phyloP scores from a whole-genome alignment of 805 yeast species.

The Suhomyces faveliae region DNA sequence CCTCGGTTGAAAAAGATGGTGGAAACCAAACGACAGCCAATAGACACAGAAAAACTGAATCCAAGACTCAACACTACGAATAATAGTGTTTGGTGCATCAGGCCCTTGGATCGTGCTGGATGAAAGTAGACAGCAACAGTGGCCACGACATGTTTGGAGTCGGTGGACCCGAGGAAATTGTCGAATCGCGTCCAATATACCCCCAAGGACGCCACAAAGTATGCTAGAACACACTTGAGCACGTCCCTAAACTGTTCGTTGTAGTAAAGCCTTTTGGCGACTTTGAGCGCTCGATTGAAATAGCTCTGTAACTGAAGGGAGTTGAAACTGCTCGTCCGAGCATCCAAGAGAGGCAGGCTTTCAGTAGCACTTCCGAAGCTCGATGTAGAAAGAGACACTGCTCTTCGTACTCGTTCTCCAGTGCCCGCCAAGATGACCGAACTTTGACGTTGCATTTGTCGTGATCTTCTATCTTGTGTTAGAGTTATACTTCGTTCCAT shows the following conservation, averaged over 20 bases:
- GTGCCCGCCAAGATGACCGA: slow-evolving; percentile 41
- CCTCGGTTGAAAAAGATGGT: slow-evolving; percentile 45
- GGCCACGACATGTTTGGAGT: slow-evolving; percentile 77
- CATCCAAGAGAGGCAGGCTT: background rate
- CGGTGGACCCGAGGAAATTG: slow-evolving; percentile 56
- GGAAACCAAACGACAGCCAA: slow-evolving; percentile 52
- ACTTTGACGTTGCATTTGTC: slow-evolving; percentile 13
- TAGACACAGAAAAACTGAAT: slow-evolving; percentile 53
- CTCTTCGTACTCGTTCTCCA: slow-evolving; percentile 38
- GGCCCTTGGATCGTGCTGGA: slow-evolving; percentile 74
- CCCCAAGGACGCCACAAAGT: slow-evolving; percentile 67
- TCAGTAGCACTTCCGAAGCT: background rate
- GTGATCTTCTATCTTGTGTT: background rate
- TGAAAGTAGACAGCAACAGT: slow-evolving; percentile 85
- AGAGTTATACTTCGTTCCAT: background rate
- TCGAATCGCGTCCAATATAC: slow-evolving; percentile 59
- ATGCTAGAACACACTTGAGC: slow-evolving; percentile 71
- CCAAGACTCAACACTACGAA: slow-evolving; percentile 56
- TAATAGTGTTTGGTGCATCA: slow-evolving; percentile 71
- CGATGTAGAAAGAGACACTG: slow-evolving; percentile 18
- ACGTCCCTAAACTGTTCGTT: slow-evolving; percentile 27
- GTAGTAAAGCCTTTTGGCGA: slow-evolving; percentile 7
- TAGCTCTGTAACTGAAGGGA: slow-evolving; percentile 1
- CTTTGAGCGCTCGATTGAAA: background rate
- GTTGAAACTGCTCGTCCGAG: background rate